These are phyloP conservation scores for Lobosporangium transversale DNA, from an alignment of 192 early-diverging fungal genomes.

Conservation along the genomic window DNA sequence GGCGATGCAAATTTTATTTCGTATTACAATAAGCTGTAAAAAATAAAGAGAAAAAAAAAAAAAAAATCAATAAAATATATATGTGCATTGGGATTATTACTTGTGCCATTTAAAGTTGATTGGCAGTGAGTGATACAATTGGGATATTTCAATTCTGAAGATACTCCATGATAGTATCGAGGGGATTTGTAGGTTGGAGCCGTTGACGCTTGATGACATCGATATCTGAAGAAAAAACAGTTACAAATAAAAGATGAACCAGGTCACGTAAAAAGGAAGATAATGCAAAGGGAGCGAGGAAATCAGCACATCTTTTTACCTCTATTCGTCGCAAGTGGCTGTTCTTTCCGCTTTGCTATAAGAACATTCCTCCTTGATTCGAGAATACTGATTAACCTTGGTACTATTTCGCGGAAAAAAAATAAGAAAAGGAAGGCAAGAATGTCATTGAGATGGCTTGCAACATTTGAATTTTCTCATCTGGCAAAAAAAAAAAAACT, in stretches of 20 bases:
- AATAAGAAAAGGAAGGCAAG: neutral
- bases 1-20: no score
- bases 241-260: no score
- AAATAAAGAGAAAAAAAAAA: constrained; percentile 5
- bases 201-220: constrained; percentile 12
- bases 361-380: constrained; percentile 11
- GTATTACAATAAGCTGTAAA: no score
- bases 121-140: neutral
- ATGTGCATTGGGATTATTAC: neutral
- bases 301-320: neutral
- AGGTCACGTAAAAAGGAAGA: no score
- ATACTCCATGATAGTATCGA: constrained; percentile 1
- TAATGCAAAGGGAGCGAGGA: no score
- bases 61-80: constrained; percentile 5
- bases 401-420: constrained; percentile 19
- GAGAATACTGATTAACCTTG: constrained; percentile 20
- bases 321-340: neutral
- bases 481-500: neutral
- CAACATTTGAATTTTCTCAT: no score
- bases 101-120: neutral
- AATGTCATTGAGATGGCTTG: neutral
- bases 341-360: constrained; percentile 14
- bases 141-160: neutral
- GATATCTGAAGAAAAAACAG: no score
- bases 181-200: constrained; percentile 1